phyloP scores from a whole-genome alignment of 2,329 filamentous ascomycete species.

The Monosporascus sp. region DNA sequence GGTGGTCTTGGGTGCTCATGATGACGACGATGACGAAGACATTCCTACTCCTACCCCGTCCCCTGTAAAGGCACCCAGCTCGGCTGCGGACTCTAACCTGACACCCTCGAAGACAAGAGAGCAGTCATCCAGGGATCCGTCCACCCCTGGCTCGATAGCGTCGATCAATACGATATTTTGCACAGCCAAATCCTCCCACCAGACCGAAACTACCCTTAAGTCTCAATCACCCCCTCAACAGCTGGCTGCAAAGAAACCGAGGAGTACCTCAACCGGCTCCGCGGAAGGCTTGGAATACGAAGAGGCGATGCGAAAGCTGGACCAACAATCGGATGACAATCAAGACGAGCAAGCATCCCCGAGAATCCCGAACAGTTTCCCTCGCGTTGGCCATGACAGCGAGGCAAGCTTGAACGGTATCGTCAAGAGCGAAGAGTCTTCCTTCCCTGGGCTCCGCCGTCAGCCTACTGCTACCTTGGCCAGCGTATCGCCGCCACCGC shows the following conservation, averaged over 20 bases:
- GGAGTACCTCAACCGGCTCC: slow-evolving; percentile 7
- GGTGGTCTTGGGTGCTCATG: slow-evolving; percentile 2
- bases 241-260: slow-evolving; percentile 22
- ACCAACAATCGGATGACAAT: slow-evolving; percentile 23
- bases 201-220: slow-evolving; percentile 30
- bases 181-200: slow-evolving; percentile 33
- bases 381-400: slow-evolving; percentile 1
- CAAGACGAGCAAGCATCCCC: slow-evolving; percentile 20
- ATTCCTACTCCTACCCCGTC: slow-evolving; percentile 10
- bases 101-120: not conserved
- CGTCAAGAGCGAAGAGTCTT: not conserved
- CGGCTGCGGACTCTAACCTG: not conserved
- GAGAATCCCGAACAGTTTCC: slow-evolving; percentile 11
- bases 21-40: not conserved
- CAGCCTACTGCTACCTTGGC: slow-evolving; percentile 1
- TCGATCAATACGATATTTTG: slow-evolving; percentile 33
- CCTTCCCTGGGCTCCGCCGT: slow-evolving; percentile 1
- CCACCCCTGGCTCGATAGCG: slow-evolving; percentile 13
- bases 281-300: slow-evolving; percentile 35
- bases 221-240: slow-evolving; percentile 19
- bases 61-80: not conserved
- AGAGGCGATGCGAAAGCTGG: slow-evolving; percentile 38
- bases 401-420: not conserved
- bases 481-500: slow-evolving; percentile 21
- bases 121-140: slow-evolving; percentile 5